phyloP scores from a whole-genome alignment of 179 eudicot genomes.

The Beta lomatogona region DNA sequence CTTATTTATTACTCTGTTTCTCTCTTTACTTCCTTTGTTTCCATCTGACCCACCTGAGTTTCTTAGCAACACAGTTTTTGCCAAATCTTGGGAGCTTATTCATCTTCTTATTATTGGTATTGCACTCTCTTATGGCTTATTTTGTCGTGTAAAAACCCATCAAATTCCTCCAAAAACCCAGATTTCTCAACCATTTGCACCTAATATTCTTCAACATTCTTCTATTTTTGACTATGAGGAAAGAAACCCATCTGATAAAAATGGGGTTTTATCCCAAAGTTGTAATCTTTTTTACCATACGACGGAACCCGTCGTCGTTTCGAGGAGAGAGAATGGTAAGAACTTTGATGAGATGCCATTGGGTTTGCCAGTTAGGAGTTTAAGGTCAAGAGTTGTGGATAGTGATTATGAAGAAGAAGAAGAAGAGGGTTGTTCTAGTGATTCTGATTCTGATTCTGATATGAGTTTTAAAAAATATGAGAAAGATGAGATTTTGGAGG shows the following conservation, averaged over 20 bases:
- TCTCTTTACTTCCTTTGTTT: constrained; percentile 52
- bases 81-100: constrained; percentile 68
- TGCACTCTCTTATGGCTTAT: constrained; percentile 71
- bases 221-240: constrained; percentile 59
- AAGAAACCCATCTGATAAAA: constrained; percentile 32
- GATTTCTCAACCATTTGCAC: constrained; percentile 29
- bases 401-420: constrained; percentile 31
- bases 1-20: constrained; percentile 43
- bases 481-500: constrained; percentile 47
- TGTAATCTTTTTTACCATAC: constrained; percentile 32
- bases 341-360: constrained; percentile 44
- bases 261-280: constrained; percentile 23
- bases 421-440: constrained; percentile 32
- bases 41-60: constrained; percentile 69
- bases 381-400: constrained; percentile 53
- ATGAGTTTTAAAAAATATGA: constrained; percentile 23
- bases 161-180: constrained; percentile 15
- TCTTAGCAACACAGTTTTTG: constrained; percentile 41
- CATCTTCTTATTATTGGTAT: constrained; percentile 66
- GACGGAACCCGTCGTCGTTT: constrained; percentile 44
- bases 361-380: constrained; percentile 70
- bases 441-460: constrained; percentile 23
- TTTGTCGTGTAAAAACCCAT: constrained; percentile 37
- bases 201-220: constrained; percentile 42
- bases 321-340: constrained; percentile 31